phyloP scores from a whole-genome alignment of 2,329 filamentous ascomycete genomes.

The Talaromyces piceae region DNA sequence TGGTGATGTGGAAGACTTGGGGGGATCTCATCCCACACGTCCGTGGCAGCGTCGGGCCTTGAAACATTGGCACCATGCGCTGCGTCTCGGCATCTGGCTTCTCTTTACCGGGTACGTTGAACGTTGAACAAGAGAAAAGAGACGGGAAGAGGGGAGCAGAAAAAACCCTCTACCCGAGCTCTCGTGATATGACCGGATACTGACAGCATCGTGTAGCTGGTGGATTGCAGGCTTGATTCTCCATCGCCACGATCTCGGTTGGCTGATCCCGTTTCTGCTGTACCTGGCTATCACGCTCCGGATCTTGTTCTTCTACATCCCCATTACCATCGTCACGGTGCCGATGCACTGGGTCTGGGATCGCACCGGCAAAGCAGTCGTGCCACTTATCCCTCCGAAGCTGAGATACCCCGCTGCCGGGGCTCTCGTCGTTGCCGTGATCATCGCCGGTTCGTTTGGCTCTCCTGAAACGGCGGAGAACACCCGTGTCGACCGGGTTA shows the following conservation, averaged over 20 bases:
- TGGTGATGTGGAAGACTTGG: slow-evolving; percentile 38
- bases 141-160: neutral
- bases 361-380: slow-evolving; percentile 53
- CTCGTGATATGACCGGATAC: slow-evolving; percentile 12
- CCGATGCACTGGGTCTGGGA: slow-evolving; percentile 63
- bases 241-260: slow-evolving; percentile 66
- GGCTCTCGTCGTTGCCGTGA: slow-evolving; percentile 57
- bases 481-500: slow-evolving; percentile 68
- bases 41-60: slow-evolving; percentile 19
- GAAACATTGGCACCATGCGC: slow-evolving; percentile 27
- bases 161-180: slow-evolving; percentile 3
- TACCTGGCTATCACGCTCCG: slow-evolving; percentile 69
- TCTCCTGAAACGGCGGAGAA: slow-evolving; percentile 67
- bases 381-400: slow-evolving; percentile 58
- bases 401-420: slow-evolving; percentile 58
- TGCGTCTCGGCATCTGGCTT: slow-evolving; percentile 43
- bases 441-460: slow-evolving; percentile 71
- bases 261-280: slow-evolving; percentile 76
- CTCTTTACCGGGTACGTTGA: slow-evolving; percentile 47
- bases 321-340: slow-evolving; percentile 57
- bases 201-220: slow-evolving; percentile 47
- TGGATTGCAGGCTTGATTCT: slow-evolving; percentile 69
- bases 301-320: slow-evolving; percentile 65
- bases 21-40: slow-evolving; percentile 24
- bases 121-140: too few species aligned